phyloP scores from a whole-genome alignment of 1,284 basidiomycete genomes.

The Stereum hirsutum region DNA sequence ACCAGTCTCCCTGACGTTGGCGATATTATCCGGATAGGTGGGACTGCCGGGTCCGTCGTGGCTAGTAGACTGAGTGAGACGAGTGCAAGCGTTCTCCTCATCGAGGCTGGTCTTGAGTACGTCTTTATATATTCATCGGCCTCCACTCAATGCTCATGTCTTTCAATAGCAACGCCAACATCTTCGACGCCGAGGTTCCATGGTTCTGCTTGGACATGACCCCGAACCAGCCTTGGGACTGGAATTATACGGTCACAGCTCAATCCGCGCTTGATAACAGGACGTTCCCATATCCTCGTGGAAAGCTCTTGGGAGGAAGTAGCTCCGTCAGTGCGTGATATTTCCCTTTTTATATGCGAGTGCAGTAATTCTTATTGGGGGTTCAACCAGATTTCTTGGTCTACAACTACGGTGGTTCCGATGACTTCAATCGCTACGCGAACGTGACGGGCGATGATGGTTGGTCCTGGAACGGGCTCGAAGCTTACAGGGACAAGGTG shows the following conservation, averaged over 20 bases:
- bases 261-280: conserved; percentile 22
- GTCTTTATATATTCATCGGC: background rate
- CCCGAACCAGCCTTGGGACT: conserved; percentile 12
- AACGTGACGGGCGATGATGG: conserved; percentile 17
- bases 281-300: conserved; percentile 19
- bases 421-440: conserved; percentile 21
- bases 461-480: conserved; percentile 21
- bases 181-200: background rate
- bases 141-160: background rate
- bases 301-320: conserved; percentile 26
- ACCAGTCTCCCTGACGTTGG: background rate
- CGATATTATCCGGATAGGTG: background rate
- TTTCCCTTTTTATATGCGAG: conserved; percentile 35
- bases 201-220: background rate
- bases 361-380: conserved; percentile 33
- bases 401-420: conserved; percentile 20
- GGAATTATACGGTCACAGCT: conserved; percentile 22
- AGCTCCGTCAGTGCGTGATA: conserved; percentile 18
- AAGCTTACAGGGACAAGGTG: conserved; percentile 20
- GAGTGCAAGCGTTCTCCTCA: conserved; percentile 3
- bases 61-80: conserved; percentile 5
- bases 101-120: conserved; percentile 7
- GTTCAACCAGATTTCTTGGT: conserved; percentile 18
- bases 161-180: background rate
- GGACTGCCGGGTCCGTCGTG: conserved; percentile 6